Percentiles rank a stretch among this genome's conserved stretches.
These are phyloP conservation scores for Dendrobium huoshanense DNA, from an alignment of 106 monocot species.

Conservation along the genomic window DNA sequence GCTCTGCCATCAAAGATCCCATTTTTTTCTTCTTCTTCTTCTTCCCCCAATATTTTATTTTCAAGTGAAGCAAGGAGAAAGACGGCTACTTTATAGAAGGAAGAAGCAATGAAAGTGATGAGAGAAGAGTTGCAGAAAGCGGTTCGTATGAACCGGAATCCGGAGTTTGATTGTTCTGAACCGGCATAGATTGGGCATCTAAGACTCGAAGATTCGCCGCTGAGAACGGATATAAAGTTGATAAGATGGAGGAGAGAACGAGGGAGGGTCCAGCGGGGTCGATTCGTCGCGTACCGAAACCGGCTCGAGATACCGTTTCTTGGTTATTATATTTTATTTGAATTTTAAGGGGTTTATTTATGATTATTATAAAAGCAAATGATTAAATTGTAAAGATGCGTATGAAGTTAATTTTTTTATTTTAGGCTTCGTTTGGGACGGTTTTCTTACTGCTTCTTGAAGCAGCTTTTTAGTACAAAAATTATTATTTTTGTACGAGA, in stretches of 20 bases:
- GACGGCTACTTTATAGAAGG: constrained; percentile 1
- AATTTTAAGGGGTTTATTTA: no score
- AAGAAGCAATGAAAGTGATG: neutral
- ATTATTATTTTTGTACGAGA: no score
- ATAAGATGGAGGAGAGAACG: neutral
- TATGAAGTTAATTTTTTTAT: no score
- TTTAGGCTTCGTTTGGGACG: no score
- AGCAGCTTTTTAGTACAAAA: no score
- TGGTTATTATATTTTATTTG: neutral
- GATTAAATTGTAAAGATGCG: no score
- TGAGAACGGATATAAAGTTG: no score
- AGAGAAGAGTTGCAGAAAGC: neutral
- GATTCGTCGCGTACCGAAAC: constrained; percentile 14
- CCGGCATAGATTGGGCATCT: neutral
- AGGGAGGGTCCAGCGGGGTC: neutral
- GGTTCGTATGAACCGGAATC: constrained; percentile 9
- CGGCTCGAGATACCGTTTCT: constrained; percentile 10
- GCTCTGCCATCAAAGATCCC: constrained; percentile 25
- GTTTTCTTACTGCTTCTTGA: no score
- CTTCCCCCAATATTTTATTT: neutral
- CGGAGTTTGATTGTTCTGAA: neutral
- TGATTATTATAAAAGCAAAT: no score
- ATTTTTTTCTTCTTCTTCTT: constrained; percentile 8
- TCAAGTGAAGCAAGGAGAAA: neutral
- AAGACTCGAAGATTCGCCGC: neutral